A percentile compares a stretch with the other conserved stretches of the same genome.
These are phyloP conservation scores for Beta lomatogona DNA, from an alignment of 179 eudicot genomes.

Conservation along the genomic window DNA sequence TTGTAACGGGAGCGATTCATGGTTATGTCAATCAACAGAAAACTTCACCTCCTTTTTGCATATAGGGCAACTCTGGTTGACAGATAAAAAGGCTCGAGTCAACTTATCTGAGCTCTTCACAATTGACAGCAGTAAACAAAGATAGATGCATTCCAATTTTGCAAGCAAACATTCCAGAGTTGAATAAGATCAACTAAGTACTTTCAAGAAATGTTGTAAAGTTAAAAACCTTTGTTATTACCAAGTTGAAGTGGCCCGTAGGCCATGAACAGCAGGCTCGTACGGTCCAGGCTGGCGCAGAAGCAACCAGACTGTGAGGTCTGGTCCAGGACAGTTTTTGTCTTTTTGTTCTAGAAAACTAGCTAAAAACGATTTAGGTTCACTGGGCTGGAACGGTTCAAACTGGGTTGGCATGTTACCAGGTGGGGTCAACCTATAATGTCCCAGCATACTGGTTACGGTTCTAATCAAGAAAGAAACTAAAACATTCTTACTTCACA, in stretches of 20 bases:
- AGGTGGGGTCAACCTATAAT: background rate
- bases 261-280: too few relatives aligned
- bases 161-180: background rate
- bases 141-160: background rate
- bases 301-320: too few relatives aligned
- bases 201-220: background rate
- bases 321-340: too few relatives aligned
- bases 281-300: too few relatives aligned
- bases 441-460: background rate
- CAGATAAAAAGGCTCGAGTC: background rate
- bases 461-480: background rate
- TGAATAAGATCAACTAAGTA: background rate
- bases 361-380: too few relatives aligned
- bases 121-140: background rate
- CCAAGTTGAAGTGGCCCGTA: too few relatives aligned
- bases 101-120: background rate
- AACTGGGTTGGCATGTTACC: too few relatives aligned
- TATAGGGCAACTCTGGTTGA: slow-evolving; percentile 49
- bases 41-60: slow-evolving; percentile 47
- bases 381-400: too few relatives aligned
- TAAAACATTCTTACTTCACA: background rate
- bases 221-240: too few relatives aligned
- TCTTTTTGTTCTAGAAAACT: too few relatives aligned
- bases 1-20: background rate
- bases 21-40: slow-evolving; percentile 17